A percentile compares a stretch with the other conserved stretches of the same genome.
phyloP scores from a whole-genome alignment of 352 stramenopile species.

The Peronosclerospora sorghi region DNA sequence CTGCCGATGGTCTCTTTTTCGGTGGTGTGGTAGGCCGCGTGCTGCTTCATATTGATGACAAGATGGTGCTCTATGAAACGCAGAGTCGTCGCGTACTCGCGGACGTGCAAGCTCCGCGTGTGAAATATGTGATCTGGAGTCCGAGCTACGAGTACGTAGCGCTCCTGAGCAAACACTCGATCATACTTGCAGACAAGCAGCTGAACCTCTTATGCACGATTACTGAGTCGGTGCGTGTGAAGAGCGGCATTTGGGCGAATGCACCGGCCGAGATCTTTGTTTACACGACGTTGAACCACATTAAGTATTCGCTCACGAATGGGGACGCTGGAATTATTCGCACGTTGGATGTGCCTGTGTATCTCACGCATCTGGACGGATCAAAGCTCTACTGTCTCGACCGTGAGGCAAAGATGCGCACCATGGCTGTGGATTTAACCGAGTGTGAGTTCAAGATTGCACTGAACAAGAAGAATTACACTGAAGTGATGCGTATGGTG shows the following conservation, averaged over 20 bases:
- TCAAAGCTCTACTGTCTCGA: constrained; percentile 95
- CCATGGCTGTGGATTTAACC: constrained; percentile 95
- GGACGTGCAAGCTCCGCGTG: constrained; percentile 91
- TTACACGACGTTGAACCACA: constrained; percentile 96
- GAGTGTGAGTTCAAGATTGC: constrained; percentile 99
- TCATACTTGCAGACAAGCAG: constrained; percentile 95
- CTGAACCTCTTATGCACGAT: constrained; percentile 96
- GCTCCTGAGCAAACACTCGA: constrained; percentile 95
- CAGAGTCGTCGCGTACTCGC: constrained; percentile 93
- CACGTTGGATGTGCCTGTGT: constrained; percentile 95
- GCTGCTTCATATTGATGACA: constrained; percentile 94
- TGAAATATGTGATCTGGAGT: constrained; percentile 98
- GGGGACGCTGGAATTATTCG: constrained; percentile 97
- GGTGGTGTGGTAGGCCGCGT: constrained; percentile 94
- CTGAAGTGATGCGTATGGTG: constrained; percentile 98
- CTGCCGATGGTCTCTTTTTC: constrained; percentile 93
- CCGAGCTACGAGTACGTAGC: constrained; percentile 94
- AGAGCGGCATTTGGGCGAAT: constrained; percentile 90
- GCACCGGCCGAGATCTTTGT: constrained; percentile 91
- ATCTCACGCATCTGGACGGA: constrained; percentile 92
- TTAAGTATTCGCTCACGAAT: constrained; percentile 89
- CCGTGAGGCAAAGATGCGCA: constrained; percentile 93
- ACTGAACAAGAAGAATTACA: constrained; percentile 92
- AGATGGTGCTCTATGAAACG: constrained; percentile 97
- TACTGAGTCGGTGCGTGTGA: constrained; percentile 94